Evolutionary conservation across 306 rosid species (phyloP), one percentile per base, ranked within the genome.

Genomic region (Trifolium subterraneum): DNA sequence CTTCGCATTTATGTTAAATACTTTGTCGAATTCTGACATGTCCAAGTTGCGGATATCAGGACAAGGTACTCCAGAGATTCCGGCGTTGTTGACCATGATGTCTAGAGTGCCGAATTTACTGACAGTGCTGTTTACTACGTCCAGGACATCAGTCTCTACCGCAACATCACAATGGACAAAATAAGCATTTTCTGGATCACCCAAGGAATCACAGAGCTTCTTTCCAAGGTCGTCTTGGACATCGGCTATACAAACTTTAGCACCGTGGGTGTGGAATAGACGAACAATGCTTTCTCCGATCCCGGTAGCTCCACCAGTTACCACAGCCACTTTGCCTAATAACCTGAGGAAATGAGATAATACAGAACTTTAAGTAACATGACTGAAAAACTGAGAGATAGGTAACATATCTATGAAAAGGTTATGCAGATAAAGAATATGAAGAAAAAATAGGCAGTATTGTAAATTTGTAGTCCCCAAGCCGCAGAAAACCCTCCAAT

Each of bases 241-340:
- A 52, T 93, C 98, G 15, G 81, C 96, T 23, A 91, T 56, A 65
- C 97, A 91, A 12, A 93, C 80, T 83, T 91, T 91, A 36, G 98
- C 97, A 50, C 97, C 98, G 12, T 93, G 96, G 22, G 9, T 56
- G 33, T 83, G 88, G 81, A 93, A 88, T 31, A 91, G 81, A 15
- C 88, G 91, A 7, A 79, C 87, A 19, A 93, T 88, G 87, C 92
- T 86, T 80, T 89, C 96, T 47, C 98, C 98, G 60, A 93, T 91
- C 44, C 98, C 98, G 19, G 85, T 63, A 58, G 98, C 98, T 45
- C 98, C 97, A 5, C 98, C 97, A 0, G 98, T 91, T 16, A 93
- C 89, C 80, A 93, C 59, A 71, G 98, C 96, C 79, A 93, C 97
- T 80, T 91, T 93, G 68, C 94, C 96, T 64, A 71, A 61, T 72